Conservation (phyloP, 345 rosid genomes). For the Lumnitzera racemosa region DNA sequence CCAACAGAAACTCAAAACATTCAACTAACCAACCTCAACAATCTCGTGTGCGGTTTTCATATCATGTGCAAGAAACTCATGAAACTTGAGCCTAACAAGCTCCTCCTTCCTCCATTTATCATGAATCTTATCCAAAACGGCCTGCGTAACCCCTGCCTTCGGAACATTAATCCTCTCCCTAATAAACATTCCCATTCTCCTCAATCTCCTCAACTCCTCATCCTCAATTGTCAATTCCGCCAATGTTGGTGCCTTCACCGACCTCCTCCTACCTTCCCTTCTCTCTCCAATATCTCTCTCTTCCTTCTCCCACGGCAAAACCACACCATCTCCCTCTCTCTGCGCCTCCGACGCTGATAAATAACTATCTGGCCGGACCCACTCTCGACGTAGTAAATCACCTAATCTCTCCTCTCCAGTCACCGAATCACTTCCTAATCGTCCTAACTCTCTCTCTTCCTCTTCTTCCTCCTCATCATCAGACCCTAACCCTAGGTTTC, state of each 20-base stretch:
- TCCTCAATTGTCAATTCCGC: slow-evolving; percentile 95
- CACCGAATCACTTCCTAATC: slow-evolving; percentile 17
- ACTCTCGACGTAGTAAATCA: slow-evolving; percentile 71
- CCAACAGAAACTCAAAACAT: too few relatives aligned
- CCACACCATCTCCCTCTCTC: slow-evolving; percentile 34
- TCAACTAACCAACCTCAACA: slow-evolving; percentile 59
- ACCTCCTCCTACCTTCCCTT: slow-evolving; percentile 48
- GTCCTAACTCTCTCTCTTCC: slow-evolving; percentile 16
- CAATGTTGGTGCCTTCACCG: slow-evolving; percentile 60
- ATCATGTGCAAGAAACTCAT: slow-evolving; percentile 78
- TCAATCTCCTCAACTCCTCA: slow-evolving; percentile 71
- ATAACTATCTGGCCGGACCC: slow-evolving; percentile 81
- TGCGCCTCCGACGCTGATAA: slow-evolving; percentile 13
- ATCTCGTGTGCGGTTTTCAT: slow-evolving; percentile 96
- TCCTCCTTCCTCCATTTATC: slow-evolving; percentile 94
- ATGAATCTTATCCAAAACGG: slow-evolving; percentile 78
- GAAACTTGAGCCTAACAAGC: slow-evolving; percentile 88
- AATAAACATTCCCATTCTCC: slow-evolving; percentile 65
- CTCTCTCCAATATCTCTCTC: slow-evolving; percentile 50
- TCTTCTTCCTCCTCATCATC: slow-evolving; percentile 56
- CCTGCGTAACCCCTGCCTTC: slow-evolving; percentile 83
- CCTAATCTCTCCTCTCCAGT: slow-evolving; percentile 82
- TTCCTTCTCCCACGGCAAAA: slow-evolving; percentile 36
- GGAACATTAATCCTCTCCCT: slow-evolving; percentile 84
- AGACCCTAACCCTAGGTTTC: slow-evolving; percentile 69